Base-by-base conservation (phyloP, 805 yeast genomes). In the Hanseniaspora lindneri region DNA sequence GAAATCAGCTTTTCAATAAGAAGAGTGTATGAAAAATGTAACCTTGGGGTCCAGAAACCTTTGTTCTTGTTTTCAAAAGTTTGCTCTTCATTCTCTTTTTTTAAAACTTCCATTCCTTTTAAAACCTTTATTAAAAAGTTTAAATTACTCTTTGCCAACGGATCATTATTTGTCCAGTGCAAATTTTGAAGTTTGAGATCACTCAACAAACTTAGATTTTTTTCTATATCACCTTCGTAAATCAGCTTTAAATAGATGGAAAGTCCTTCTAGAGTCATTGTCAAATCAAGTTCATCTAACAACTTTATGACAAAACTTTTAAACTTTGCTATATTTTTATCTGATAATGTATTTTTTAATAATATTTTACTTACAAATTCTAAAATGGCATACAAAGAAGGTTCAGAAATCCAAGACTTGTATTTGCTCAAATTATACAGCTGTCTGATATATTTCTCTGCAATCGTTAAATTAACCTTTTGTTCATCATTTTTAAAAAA, bases 381-480 rank as follows among this genome's bases (percentile, higher is more conserved):
- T 55, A 73, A 76, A 41, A 88, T 66, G 1, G 94, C 82, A 58
- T 71, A 83, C 56, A 83, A 70, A 35, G 85, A 71, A 3, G 94
- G 77, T 63, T 89, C 96, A 52, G 94, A 69, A 36, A 88, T 73
- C 96, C 96, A 88, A 1, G 83, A 74, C 60, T 88, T 89, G 30
- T 66, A 54, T 13, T 67, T 61, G 0, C 94, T 73, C 49, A 88
- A 66, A 21, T 74, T 76, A 4, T 84, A 60, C 32, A 83, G 56
- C 27, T 67, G 60, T 4, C 68, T 64, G 24, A 76, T 61, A 39
- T 80, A 73, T 11, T 63, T 60, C 16, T 58, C 52, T 43, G 69
- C 65, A 41, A 71, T 68, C 2, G 57, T 61, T 1, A 57, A 37
- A 13, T 54, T 51, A 29, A 52, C 16, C 3, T 44, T 33, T 2